Conservation (phyloP, 352 stramenopile genomes). For the Phytophthora quininea region DNA sequence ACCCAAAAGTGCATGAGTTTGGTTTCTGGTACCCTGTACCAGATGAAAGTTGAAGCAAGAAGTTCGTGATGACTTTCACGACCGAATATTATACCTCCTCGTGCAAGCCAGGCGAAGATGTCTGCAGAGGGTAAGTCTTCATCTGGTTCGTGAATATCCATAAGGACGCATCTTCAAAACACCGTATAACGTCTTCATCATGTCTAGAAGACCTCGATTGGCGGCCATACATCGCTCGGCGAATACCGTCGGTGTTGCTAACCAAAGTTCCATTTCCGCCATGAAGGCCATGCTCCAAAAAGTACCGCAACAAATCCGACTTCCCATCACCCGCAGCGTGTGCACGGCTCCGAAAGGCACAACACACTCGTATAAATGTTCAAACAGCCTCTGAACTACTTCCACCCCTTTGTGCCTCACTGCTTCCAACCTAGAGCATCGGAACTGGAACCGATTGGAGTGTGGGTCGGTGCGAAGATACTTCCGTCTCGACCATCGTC, state of each 20-base stretch:
- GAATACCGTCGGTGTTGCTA: background rate
- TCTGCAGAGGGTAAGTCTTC: too few species aligned
- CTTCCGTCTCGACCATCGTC: background rate
- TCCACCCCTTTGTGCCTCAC: background rate
- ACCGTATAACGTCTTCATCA: too few species aligned
- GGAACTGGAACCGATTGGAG: background rate
- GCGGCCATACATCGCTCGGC: too few species aligned
- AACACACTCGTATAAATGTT: background rate
- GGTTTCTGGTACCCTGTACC: background rate
- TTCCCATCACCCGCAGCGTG: background rate
- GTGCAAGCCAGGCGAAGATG: too few species aligned
- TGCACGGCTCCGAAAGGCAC: background rate
- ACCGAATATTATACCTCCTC: too few species aligned
- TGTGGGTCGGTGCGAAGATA: background rate
- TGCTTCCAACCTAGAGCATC: background rate
- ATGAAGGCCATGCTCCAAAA: background rate
- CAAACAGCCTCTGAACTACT: background rate
- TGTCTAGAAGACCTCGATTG: too few species aligned
- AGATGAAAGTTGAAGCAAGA: background rate
- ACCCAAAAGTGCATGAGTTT: background rate
- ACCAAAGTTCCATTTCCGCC: background rate
- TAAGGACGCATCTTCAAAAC: too few species aligned
- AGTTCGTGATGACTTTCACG: too few species aligned
- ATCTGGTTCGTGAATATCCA: too few species aligned
- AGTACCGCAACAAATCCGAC: background rate